Evolutionary conservation across 225 moss, liverwort and hornwort species (phyloP), one percentile per base, ranked within the genome.

Genomic region (Neckera pumila): DNA sequence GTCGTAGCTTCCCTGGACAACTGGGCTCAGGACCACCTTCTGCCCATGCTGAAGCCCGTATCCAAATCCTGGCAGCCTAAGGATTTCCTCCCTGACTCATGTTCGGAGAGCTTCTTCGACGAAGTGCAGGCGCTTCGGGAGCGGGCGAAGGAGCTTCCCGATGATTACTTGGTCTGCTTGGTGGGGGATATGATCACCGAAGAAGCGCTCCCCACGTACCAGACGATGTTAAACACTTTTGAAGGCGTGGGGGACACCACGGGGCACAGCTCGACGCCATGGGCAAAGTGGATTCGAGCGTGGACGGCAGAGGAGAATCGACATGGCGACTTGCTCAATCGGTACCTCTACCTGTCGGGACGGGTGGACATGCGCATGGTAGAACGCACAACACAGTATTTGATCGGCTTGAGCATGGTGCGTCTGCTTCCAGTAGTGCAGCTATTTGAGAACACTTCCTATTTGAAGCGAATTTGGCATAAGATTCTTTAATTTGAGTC

Each of bases 241-340:
- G 93, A 96, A 77, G 97, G 97, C 49, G 95, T 96, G 84, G 77
- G 93, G 49, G 96, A 96, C 86, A 90, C 90, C 31, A 94, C 96
- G 26, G 96, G 94, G 14, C 95, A 93, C 80, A 94, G 93, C 69
- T 90, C 88, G 12, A 95, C 95, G 54, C 96, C 97, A 2, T 98
- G 96, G 97, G 97, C 93, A 33, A 93, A 94, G 86, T 98, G 97
- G 97, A 87, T 92, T 30, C 94, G 97, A 11, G 96, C 94, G n/a
- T 98, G 97, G 97, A 98, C 97, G 12, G 95, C 97, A 4, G 96
- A 98, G 89, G 97, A 98, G 94, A 98, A 96, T 76, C 93, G 97
- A 80, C 97, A 98, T 60, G 97, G 97, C 21, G 97, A 98, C 83
- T 75, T 98, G 83, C 90, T 98, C 14, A 98, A 96, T 78, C 91